Evolutionary conservation across 2,329 filamentous ascomycete genomes (phyloP), one percentile per base, ranked within the genome.

Genomic region (Ceratocystis cubensis): DNA sequence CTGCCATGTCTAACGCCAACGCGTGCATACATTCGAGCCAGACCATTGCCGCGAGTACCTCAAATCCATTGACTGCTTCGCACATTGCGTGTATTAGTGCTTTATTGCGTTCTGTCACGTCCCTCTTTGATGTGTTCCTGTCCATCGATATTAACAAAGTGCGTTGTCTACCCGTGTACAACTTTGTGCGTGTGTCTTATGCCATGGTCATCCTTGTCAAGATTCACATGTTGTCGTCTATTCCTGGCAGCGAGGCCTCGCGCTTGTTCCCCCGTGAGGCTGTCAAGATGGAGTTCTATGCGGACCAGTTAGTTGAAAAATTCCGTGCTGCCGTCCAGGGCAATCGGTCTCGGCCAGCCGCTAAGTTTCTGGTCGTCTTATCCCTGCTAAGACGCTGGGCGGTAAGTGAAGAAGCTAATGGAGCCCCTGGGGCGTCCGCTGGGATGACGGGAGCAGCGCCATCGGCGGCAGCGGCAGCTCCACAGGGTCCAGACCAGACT

Each of bases 351-450:
- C 80, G 86, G 1, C 84, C 86, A 0, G 83, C 87, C 0, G 79
- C 80, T 63, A 91, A 89, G 74, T 91, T 91, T 69, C 78, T 88
- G 1, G 79, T 89, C 67, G 85, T 91, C 5, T 76, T 91, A 8
- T 78, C 81, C 63, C 87, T 91, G 84, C 76, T 92, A 30, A 83
- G 83, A 53, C 82, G 80, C 30, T 90, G 88, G 87, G 89, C 88
- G 72, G 74, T 82, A 71, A 66, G 64, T 13, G 66, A 67, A 20
- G 53, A 64, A 17, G 41, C 41, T 7, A 62, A 17, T 6, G 13
- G 61, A 20, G 20, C 28, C 20, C 22, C 59, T 25, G 56, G 13
- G 3, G 13, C 56, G 56, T 13, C 56, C 1, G 5, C 15, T 28
- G 56, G 56, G 8, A 59, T 37, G 56, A 8, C 56, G 3, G 30